Percentiles rank a stretch among this genome's conserved stretches.
These are phyloP conservation scores for Boletus hoseneyae DNA, from an alignment of 1,284 basidiomycete genomes.

Conservation along the genomic window DNA sequence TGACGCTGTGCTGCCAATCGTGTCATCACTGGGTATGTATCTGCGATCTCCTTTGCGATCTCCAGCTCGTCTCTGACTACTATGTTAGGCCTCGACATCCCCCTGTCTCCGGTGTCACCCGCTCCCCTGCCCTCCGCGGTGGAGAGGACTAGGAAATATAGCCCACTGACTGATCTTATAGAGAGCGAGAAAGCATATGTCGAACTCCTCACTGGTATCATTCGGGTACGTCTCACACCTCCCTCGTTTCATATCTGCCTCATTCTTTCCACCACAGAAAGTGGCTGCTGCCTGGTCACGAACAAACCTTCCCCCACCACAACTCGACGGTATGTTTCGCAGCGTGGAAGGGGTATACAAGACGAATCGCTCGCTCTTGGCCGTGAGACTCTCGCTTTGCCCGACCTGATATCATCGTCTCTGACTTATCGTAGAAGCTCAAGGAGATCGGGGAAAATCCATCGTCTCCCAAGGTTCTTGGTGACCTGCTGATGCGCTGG, in stretches of 20 bases:
- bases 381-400: slow-evolving; percentile 45
- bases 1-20: slow-evolving; percentile 19
- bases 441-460: slow-evolving; percentile 94
- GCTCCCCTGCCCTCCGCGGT: slow-evolving; percentile 30
- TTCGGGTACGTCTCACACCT: slow-evolving; percentile 66
- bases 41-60: slow-evolving; percentile 12
- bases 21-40: slow-evolving; percentile 31
- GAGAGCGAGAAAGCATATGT: slow-evolving; percentile 93
- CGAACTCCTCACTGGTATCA: slow-evolving; percentile 86
- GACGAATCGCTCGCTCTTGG: slow-evolving; percentile 79
- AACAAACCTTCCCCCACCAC: slow-evolving; percentile 88
- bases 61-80: slow-evolving; percentile 10
- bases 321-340: slow-evolving; percentile 93
- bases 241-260: slow-evolving; percentile 13
- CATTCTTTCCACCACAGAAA: slow-evolving; percentile 53
- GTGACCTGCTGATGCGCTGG: slow-evolving; percentile 97
- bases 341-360: slow-evolving; percentile 91
- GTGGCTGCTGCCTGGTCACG: slow-evolving; percentile 97
- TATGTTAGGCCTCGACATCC: slow-evolving; percentile 29
- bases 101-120: slow-evolving; percentile 31
- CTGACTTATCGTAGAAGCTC: slow-evolving; percentile 62
- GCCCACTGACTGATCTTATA: slow-evolving; percentile 89
- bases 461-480: slow-evolving; percentile 91
- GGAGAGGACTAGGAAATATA: slow-evolving; percentile 58
- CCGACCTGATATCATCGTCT: not conserved